phyloP scores from a whole-genome alignment of 768 basidiomycete species.

The Hirschioporus abietinus region DNA sequence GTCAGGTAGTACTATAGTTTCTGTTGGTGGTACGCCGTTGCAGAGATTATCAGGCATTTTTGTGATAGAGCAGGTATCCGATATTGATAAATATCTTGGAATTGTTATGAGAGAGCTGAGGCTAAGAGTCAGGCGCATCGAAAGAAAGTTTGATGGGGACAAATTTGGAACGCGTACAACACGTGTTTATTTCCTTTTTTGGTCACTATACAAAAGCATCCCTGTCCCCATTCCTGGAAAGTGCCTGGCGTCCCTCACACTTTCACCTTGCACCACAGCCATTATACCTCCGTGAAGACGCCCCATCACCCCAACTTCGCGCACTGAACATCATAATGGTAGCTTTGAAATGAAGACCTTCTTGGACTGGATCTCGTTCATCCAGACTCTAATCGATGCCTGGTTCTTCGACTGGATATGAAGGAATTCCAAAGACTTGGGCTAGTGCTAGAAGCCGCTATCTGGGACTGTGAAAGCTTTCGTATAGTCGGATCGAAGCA shows the following conservation, averaged over 20 bases:
- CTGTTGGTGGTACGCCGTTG: too few species aligned
- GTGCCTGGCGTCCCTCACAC: too few species aligned
- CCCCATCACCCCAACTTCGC: neutral
- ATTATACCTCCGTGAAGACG: neutral
- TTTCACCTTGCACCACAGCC: neutral
- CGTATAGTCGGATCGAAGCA: neutral
- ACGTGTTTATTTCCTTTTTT: neutral
- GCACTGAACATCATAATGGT: neutral
- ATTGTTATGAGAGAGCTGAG: neutral
- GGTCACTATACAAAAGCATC: neutral
- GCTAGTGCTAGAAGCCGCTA: neutral
- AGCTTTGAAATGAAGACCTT: neutral
- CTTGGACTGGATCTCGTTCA: neutral
- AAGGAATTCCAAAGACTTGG: neutral
- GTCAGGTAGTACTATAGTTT: neutral
- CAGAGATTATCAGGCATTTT: neutral
- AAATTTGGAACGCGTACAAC: neutral
- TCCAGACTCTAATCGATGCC: neutral
- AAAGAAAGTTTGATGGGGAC: neutral
- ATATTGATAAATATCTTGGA: too few species aligned
- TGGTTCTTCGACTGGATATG: neutral
- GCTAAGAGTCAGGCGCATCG: neutral
- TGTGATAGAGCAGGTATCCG: neutral
- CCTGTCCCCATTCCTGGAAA: too few species aligned
- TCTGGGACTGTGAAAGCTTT: neutral